Evolutionary conservation across 805 yeast species (phyloP).

Genomic region (Saturnispora saitoi): DNA sequence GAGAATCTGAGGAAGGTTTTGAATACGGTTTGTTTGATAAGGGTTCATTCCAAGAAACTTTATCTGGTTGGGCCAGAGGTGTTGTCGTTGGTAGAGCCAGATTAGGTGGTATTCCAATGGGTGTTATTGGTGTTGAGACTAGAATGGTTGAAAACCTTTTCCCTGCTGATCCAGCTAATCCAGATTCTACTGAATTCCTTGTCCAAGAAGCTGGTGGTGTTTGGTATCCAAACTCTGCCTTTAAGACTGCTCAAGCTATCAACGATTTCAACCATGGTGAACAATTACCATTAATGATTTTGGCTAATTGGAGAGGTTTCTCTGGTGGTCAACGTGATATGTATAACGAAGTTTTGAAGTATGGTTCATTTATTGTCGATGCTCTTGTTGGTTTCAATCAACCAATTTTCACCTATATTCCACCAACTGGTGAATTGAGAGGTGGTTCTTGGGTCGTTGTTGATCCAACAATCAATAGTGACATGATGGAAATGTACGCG

Average conservation of each 20-base stretch:
- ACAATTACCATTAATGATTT: slow-evolving; percentile 91
- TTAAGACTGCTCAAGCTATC: slow-evolving; percentile 98
- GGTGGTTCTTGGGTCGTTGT: slow-evolving; percentile 99
- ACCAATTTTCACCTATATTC: slow-evolving; percentile 94
- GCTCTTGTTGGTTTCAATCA: slow-evolving; percentile 93
- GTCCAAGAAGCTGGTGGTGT: slow-evolving; percentile 98
- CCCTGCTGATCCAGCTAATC: slow-evolving; percentile 99
- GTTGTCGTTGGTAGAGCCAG: slow-evolving; percentile 99
- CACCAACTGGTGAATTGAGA: slow-evolving; percentile 96
- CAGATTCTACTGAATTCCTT: slow-evolving; percentile 79
- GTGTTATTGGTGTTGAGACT: slow-evolving; percentile 95
- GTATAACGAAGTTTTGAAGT: slow-evolving; percentile 96
- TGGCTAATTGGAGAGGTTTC: slow-evolving; percentile 99
- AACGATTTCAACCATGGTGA: slow-evolving; percentile 97
- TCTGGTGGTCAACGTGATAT: slow-evolving; percentile 99
- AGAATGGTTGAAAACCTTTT: slow-evolving; percentile 78
- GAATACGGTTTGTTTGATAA: slow-evolving; percentile 88
- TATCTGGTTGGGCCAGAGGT: slow-evolving; percentile 98
- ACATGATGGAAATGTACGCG: slow-evolving; percentile 99
- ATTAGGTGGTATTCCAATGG: slow-evolving; percentile 97
- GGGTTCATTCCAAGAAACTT: slow-evolving; percentile 89
- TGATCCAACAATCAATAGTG: slow-evolving; percentile 94
- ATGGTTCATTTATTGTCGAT: slow-evolving; percentile 95
- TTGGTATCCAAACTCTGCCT: slow-evolving; percentile 99
- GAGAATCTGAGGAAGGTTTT: slow-evolving; percentile 58